Evolutionary conservation across 2,329 filamentous ascomycete species (phyloP).

Genomic region (Cladosporium sp.): DNA sequence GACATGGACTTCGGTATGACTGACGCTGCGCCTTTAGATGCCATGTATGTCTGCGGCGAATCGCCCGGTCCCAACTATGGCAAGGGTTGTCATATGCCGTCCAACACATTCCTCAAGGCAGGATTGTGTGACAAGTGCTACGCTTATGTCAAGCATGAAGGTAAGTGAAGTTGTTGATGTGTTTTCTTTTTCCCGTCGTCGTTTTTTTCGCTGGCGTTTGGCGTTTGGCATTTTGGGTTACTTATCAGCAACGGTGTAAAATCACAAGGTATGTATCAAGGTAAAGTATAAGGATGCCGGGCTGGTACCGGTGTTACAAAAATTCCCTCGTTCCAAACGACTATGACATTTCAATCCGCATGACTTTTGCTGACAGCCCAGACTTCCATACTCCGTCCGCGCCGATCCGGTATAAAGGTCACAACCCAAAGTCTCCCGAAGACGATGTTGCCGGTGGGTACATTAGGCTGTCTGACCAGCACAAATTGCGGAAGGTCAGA

Average conservation of each 20-base stretch:
- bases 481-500: constrained; percentile 5
- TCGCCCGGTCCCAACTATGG: background rate
- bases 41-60: background rate
- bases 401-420: background rate
- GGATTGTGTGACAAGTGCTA: constrained; percentile 3
- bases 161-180: background rate
- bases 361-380: background rate
- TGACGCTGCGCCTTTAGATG: background rate
- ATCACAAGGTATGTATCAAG: background rate
- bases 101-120: background rate
- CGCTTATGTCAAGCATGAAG: background rate
- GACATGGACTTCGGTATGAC: constrained; percentile 2
- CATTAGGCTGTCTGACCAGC: background rate
- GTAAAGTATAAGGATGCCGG: background rate
- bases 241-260: too few species aligned
- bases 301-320: background rate
- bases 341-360: too few species aligned
- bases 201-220: too few species aligned
- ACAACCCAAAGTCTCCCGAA: constrained; percentile 8
- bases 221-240: too few species aligned
- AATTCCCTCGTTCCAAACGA: background rate
- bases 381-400: background rate
- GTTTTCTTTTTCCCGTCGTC: background rate
- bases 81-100: background rate
- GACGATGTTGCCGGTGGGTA: constrained; percentile 5